Evolutionary conservation across 768 basidiomycete genomes (phyloP), one percentile per base, ranked within the genome.

Genomic region (Termitomyces sp.): DNA sequence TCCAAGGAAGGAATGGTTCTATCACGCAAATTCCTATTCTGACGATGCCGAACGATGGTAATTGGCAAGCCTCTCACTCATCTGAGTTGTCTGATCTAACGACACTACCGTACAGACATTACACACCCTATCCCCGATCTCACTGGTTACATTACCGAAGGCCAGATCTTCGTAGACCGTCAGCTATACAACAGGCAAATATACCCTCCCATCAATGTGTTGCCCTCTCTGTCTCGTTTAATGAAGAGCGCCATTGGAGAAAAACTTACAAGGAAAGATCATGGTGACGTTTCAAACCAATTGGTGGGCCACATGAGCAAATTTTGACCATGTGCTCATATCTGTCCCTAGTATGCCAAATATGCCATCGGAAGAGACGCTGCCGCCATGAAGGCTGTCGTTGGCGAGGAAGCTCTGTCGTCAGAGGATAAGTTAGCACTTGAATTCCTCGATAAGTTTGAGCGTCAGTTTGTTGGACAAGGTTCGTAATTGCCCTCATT

Each of bases 191-290:
- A 99, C 81, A 82, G 91, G 69, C 94, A 95, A 75, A 96, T 98
- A 73, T 98, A 98, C 79, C 97, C 97, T 40, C 97, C 97, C 54
- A 98, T 99, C 83, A 99, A 99, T 79, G 96, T 99, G 62, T 83
- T 99, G 51, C 97, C 97, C 63, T 98, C 97, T 65, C 83, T 99
- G 71, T 98, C 97, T 68, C 95, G 97, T 76, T 79, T 99, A 74
- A 99, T 99, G 97, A 99, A 99, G 88, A 94, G 91, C 68, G 97
- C 97, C 66, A 98, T 98, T 76, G 97, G 97, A 66, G 96, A 98
- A 78, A 86, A 92, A 76, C 81, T 98, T 71, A 98, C 97, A 61
- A 84, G 97, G 74, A 96, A 96, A 78, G 97, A 99, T 77, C 97
- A 98, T 74, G 92, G 95, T 70, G 97, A 99, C 76, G 97, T 99